A percentile compares a stretch with the other conserved stretches of the same genome.
Evolutionary conservation across 257 asterid genomes (phyloP).

Genomic region (Solanum bukasovii): DNA sequence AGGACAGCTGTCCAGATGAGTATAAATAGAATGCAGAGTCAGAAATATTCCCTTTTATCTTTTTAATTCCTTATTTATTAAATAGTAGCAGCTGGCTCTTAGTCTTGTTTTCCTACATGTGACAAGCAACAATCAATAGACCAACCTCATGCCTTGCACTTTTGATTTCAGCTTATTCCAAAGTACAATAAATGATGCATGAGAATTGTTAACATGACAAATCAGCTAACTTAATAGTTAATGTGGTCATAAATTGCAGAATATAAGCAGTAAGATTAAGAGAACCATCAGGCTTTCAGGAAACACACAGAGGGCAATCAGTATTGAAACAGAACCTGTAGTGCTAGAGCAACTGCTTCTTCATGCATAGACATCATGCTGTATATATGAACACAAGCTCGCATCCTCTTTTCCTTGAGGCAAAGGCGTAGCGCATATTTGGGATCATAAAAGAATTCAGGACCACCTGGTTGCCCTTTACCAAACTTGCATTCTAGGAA

Average conservation of each 20-base stretch:
- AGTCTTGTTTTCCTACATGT: background rate
- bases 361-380: constrained; percentile 99
- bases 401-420: constrained; percentile 77
- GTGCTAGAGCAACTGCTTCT: constrained; percentile 97
- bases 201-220: background rate
- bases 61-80: background rate
- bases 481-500: constrained; percentile 92
- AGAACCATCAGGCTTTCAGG: background rate
- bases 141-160: background rate
- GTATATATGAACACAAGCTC: constrained; percentile 93
- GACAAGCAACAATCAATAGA: background rate
- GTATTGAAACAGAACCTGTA: constrained; percentile 44
- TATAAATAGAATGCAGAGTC: background rate
- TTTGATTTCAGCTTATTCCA: background rate
- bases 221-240: background rate
- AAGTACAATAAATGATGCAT: background rate
- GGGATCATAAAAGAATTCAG: constrained; percentile 90
- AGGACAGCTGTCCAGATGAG: background rate
- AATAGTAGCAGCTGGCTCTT: background rate
- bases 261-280: background rate
- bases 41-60: background rate
- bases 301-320: background rate
- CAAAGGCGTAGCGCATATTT: constrained; percentile 96
- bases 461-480: constrained; percentile 63
- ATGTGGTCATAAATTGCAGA: background rate